phyloP scores from a whole-genome alignment of 768 basidiomycete genomes.

The Heimioporus sp. region DNA sequence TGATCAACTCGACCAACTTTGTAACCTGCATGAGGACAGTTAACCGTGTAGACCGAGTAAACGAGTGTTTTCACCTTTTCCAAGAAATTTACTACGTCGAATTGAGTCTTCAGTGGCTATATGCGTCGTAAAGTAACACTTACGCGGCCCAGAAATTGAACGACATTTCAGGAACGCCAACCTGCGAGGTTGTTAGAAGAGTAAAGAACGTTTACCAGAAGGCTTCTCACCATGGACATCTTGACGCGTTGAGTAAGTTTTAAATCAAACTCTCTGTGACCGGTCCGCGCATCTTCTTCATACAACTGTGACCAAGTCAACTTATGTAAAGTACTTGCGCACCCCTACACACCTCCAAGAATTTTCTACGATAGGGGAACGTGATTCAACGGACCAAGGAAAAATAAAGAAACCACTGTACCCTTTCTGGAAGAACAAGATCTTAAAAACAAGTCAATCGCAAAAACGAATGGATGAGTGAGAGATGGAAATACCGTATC shows the following conservation, averaged over 20 bases:
- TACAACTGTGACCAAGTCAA: constrained; percentile 52
- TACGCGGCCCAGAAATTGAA: constrained; percentile 94
- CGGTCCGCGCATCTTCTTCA: constrained; percentile 91
- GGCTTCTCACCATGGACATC: constrained; percentile 89
- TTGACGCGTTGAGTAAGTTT: constrained; percentile 92
- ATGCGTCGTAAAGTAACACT: constrained; percentile 29
- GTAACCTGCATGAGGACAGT: constrained; percentile 51
- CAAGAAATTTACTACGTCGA: constrained; percentile 69
- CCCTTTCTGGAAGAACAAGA: constrained; percentile 99
- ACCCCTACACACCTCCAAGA: constrained; percentile 57
- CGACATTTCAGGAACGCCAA: constrained; percentile 91
- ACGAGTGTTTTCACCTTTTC: constrained; percentile 39
- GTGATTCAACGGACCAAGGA: not conserved
- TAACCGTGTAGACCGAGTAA: not conserved
- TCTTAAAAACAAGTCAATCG: constrained; percentile 36
- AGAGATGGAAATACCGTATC: constrained; percentile 64
- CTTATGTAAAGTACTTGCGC: not conserved
- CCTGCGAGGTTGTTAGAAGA: constrained; percentile 41
- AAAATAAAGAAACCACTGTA: constrained; percentile 26
- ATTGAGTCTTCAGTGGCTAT: constrained; percentile 2
- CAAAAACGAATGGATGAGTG: constrained; percentile 9
- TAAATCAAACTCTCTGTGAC: constrained; percentile 92
- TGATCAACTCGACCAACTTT: constrained; percentile 98
- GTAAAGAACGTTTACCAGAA: not conserved
- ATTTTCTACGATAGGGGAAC: constrained; percentile 55